These are phyloP conservation scores for Pythium sukuiense DNA, from an alignment of 352 stramenopile species.

Conservation along the genomic window DNA sequence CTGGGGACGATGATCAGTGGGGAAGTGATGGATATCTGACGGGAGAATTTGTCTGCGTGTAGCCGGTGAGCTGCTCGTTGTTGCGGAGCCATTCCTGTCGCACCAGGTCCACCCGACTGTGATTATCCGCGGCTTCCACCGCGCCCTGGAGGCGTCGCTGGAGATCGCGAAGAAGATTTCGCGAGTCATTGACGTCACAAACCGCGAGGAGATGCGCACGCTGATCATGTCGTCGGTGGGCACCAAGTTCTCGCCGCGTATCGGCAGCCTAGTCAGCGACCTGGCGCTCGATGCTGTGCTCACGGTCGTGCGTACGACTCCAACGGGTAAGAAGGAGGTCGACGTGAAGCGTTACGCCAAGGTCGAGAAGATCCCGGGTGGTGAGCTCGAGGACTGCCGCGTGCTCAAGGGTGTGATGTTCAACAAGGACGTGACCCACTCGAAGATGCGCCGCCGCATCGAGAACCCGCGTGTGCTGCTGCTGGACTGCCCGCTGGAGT, in stretches of 20 bases:
- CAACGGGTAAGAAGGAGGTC: conserved; percentile 92
- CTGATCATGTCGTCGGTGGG: conserved; percentile 97
- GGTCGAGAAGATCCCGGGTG: conserved; percentile 99
- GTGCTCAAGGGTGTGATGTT: conserved; percentile 99
- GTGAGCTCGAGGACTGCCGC: conserved; percentile 92
- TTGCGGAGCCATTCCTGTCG: conserved; percentile 96
- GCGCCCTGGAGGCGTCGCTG: conserved; percentile 83
- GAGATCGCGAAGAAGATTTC: conserved; percentile 93
- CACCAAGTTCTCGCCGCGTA: conserved; percentile 98
- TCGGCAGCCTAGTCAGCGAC: conserved; percentile 96
- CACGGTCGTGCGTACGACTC: conserved; percentile 90
- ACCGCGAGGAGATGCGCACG: conserved; percentile 94
- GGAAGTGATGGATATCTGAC: background rate
- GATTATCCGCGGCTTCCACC: conserved; percentile 96
- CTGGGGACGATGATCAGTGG: background rate
- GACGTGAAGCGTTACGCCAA: conserved; percentile 99
- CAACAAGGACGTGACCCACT: conserved; percentile 99
- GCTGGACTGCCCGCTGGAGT: conserved; percentile 98
- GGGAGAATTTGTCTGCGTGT: conserved; percentile 4
- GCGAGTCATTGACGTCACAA: conserved; percentile 93
- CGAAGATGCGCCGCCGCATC: conserved; percentile 98
- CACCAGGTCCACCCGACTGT: conserved; percentile 98
- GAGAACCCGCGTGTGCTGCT: conserved; percentile 98
- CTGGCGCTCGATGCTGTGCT: conserved; percentile 97
- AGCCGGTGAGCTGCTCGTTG: conserved; percentile 96